Base-by-base conservation (phyloP, 2,329 filamentous ascomycete species). In the Diplodia corticola region DNA sequence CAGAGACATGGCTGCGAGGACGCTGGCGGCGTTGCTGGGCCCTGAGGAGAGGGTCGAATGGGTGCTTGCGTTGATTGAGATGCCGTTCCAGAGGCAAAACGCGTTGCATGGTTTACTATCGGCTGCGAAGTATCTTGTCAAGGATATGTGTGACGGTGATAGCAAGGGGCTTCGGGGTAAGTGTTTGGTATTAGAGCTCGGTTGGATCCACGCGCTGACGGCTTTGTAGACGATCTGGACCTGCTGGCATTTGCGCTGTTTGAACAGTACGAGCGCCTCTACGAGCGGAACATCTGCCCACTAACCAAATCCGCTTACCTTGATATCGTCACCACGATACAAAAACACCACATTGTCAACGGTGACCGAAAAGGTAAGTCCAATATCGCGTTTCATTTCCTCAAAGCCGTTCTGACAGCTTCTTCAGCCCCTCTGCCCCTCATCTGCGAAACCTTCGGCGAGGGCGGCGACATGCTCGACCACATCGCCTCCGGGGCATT, bases 1-100 rank as follows among this genome's bases (percentile, higher is more conserved):
- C 6, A 84, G 92, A 59, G 91, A 94, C 71, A 92, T 93, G 75
- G 90, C 91, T 0, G 91, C 91, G 0, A 84, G 90, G 17, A 91
- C 91, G 0, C 80, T 91, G 13, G 78, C 79, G 2, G 73, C 76
- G 5, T 68, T 83, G 26, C 70, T 73, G 6, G 49, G 69, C 26
- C 67, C 68, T 6, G 68, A 69, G 22, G 73, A 78, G 48, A 64
- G 72, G 53, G 68, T 71, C 24, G 67, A 70, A 59, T 68, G 69
- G 24, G 70, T 71, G 15, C 68, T 72, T 4, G 59, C 53, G 17
- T 68, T 75, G 5, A 63, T 78, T 1, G 67, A 66, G 33, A 64
- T 13, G 64, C 57, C 13, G 9, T 68, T 12, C 15, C 48, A 13
- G 4, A 66, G 68, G 5, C 69, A 70, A 22, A 77, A 79, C 59